Percentiles rank a stretch among this genome's conserved stretches.
phyloP scores from a whole-genome alignment of 306 rosid species.

The Dalbergia oliveri region DNA sequence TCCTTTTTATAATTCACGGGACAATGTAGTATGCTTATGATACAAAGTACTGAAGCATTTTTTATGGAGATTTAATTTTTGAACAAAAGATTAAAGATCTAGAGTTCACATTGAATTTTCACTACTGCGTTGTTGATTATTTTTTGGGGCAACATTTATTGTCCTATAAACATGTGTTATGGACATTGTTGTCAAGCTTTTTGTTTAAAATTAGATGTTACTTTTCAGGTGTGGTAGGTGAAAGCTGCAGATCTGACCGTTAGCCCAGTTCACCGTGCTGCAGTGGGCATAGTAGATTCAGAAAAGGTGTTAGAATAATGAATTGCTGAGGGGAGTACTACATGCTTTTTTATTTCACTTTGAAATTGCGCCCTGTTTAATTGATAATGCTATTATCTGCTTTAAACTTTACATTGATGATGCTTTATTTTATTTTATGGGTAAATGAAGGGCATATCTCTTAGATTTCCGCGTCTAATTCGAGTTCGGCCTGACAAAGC shows the following conservation, averaged over 20 bases:
- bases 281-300: slow-evolving; percentile 78
- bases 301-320: slow-evolving; percentile 70
- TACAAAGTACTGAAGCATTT: not conserved
- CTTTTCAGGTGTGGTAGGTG: slow-evolving; percentile 92
- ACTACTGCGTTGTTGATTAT: not conserved
- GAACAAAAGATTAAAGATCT: not conserved
- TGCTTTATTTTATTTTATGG: too few species aligned
- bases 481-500: slow-evolving; percentile 86
- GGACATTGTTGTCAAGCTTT: not conserved
- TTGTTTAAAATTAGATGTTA: slow-evolving; percentile 5
- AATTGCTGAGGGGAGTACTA: slow-evolving; percentile 13
- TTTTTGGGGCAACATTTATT: not conserved
- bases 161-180: slow-evolving; percentile 14
- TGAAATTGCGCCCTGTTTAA: slow-evolving; percentile 25
- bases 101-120: slow-evolving; percentile 17
- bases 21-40: slow-evolving; percentile 1
- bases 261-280: slow-evolving; percentile 95
- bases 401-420: not conserved
- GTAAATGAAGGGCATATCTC: slow-evolving; percentile 90
- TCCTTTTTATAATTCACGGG: not conserved
- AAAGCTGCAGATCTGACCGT: slow-evolving; percentile 96
- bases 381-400: not conserved
- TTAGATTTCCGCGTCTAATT: slow-evolving; percentile 84
- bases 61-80: slow-evolving; percentile 21
- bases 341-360: slow-evolving; percentile 20